Evolutionary conservation across 805 yeast genomes (phyloP).

Genomic region (Priceomyces haplophilus): DNA sequence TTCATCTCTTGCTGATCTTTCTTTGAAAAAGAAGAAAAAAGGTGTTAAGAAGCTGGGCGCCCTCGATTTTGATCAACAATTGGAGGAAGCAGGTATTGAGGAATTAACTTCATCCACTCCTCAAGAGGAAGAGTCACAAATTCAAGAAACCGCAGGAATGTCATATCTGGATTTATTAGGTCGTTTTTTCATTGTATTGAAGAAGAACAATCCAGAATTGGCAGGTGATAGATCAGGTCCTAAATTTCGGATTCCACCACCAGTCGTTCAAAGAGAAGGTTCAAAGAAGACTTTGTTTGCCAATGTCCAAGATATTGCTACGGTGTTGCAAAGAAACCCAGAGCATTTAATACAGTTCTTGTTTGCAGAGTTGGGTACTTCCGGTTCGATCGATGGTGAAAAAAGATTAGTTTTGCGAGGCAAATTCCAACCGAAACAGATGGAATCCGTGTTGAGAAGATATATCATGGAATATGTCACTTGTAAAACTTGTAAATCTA

Average conservation of each 20-base stretch:
- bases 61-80: conserved; percentile 82
- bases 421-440: conserved; percentile 95
- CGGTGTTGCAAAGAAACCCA: conserved; percentile 91
- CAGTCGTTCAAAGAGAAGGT: conserved; percentile 95
- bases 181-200: conserved; percentile 82
- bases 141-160: conserved; percentile 47
- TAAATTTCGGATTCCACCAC: conserved; percentile 96
- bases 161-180: conserved; percentile 75
- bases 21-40: conserved; percentile 76
- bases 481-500: conserved; percentile 97
- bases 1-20: conserved; percentile 38
- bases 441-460: conserved; percentile 94
- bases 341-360: conserved; percentile 95
- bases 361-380: conserved; percentile 98
- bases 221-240: conserved; percentile 94
- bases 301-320: conserved; percentile 91
- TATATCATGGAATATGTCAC: conserved; percentile 96
- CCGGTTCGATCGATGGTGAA: conserved; percentile 98
- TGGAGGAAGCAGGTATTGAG: conserved; percentile 85
- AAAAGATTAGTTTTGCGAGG: conserved; percentile 97
- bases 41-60: conserved; percentile 51
- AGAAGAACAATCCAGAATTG: conserved; percentile 93
- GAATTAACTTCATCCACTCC: conserved; percentile 28
- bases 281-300: conserved; percentile 93
- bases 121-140: conserved; percentile 27